Percentiles rank a stretch among this genome's conserved stretches.
Conservation (phyloP, 1,284 basidiomycete species). For the Ganoderma resinaceum region DNA sequence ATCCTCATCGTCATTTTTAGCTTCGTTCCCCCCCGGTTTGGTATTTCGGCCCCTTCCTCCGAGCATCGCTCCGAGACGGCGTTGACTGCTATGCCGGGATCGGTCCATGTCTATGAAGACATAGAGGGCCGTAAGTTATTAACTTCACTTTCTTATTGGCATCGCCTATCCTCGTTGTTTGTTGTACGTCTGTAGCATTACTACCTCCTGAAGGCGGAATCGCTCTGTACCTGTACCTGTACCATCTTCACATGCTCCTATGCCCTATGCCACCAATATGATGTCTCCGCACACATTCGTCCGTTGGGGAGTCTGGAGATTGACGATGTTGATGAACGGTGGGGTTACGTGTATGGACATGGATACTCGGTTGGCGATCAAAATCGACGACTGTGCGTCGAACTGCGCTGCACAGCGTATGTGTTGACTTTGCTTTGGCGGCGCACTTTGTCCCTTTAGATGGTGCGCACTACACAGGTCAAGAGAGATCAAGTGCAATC, state of each 20-base stretch:
- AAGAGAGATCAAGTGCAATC: too few relatives aligned
- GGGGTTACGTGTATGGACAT: not conserved
- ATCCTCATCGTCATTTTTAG: not conserved
- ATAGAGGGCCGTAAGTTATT: slow-evolving; percentile 19
- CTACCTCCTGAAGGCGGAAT: not conserved
- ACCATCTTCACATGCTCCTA: not conserved
- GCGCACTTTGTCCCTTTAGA: not conserved
- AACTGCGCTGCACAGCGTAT: not conserved
- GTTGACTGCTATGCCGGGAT: not conserved
- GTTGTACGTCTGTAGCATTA: not conserved
- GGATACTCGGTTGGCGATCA: not conserved
- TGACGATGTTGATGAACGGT: not conserved
- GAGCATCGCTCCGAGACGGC: not conserved
- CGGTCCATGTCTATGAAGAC: not conserved
- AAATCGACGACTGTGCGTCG: not conserved
- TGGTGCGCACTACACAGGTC: too few relatives aligned
- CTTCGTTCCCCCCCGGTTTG: not conserved
- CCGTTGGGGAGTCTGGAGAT: not conserved
- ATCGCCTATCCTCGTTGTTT: not conserved
- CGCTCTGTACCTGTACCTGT: not conserved
- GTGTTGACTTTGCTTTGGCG: not conserved
- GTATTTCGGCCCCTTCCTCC: slow-evolving; percentile 14
- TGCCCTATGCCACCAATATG: not conserved
- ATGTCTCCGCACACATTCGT: not conserved
- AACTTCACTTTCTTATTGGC: slow-evolving; percentile 4